phyloP scores from a whole-genome alignment of 495 filamentous ascomycete genomes.

The Hapsidospora chrysogenum region DNA sequence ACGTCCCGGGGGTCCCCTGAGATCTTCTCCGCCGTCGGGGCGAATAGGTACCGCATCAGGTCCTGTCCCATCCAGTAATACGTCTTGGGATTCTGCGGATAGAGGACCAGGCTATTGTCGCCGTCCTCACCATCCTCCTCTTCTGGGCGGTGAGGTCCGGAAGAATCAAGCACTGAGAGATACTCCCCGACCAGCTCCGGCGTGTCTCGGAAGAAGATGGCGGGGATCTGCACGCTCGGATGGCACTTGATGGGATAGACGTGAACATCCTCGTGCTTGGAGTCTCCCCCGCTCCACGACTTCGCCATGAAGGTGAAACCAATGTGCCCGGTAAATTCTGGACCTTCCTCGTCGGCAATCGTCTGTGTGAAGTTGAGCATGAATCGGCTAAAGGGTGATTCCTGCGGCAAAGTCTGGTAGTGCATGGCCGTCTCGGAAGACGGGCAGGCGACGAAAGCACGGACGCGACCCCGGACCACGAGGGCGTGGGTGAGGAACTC shows the following conservation, averaged over 20 bases:
- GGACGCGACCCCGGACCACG: conserved; percentile 39
- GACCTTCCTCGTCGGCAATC: conserved; percentile 28
- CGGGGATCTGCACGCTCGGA: conserved; percentile 42
- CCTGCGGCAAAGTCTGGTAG: conserved; percentile 36
- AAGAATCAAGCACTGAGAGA: conserved; percentile 17
- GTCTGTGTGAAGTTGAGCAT: conserved; percentile 43
- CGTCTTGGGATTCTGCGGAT: conserved; percentile 11
- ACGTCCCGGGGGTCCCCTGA: conserved; percentile 30
- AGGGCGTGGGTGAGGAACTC: conserved; percentile 59
- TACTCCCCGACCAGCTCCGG: conserved; percentile 17
- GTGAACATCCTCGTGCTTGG: conserved; percentile 7
- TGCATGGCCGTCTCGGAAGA: conserved; percentile 41
- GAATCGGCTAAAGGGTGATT: conserved; percentile 33
- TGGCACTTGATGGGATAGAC: conserved; percentile 48
- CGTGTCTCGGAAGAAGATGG: conserved; percentile 31
- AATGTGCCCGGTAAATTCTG: conserved; percentile 49
- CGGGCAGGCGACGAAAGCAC: conserved; percentile 46
- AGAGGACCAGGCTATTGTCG: conserved; percentile 9
- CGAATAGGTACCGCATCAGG: conserved; percentile 21
- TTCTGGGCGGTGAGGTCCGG: conserved; percentile 5
- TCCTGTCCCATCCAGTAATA: conserved; percentile 47
- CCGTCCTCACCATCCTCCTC: too few relatives aligned
- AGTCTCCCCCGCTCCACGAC: not conserved
- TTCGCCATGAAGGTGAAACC: conserved; percentile 49
- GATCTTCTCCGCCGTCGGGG: too few relatives aligned